These are phyloP conservation scores for Marasmius oreades DNA, from an alignment of 1,284 basidiomycete genomes.

Conservation along the genomic window DNA sequence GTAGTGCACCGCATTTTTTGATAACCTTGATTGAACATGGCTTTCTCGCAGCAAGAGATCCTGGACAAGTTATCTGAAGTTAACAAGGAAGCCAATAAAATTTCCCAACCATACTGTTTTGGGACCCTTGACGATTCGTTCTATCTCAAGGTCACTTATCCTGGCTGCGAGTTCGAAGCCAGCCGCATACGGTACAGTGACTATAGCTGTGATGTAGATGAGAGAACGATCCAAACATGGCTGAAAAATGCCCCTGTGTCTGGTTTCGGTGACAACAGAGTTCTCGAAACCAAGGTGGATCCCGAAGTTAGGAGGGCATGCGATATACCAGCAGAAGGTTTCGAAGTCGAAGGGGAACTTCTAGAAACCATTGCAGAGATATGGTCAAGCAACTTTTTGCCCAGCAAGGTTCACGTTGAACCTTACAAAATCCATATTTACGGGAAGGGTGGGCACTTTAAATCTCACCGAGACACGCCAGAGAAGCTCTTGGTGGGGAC, in stretches of 20 bases:
- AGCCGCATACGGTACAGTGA: background rate
- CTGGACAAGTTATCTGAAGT: background rate
- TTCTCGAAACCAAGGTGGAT: slow-evolving; percentile 20
- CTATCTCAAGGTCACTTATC: slow-evolving; percentile 15
- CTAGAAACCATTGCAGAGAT: slow-evolving; percentile 14
- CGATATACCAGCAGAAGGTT: slow-evolving; percentile 25
- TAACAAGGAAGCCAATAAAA: background rate
- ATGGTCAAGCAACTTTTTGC: slow-evolving; percentile 22
- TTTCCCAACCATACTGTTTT: background rate
- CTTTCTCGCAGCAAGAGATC: too few species aligned
- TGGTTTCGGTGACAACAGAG: slow-evolving; percentile 21
- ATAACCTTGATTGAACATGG: too few species aligned
- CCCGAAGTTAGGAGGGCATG: slow-evolving; percentile 22
- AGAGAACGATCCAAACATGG: slow-evolving; percentile 11
- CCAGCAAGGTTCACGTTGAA: slow-evolving; percentile 20
- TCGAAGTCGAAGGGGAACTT: slow-evolving; percentile 21
- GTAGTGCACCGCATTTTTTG: too few species aligned
- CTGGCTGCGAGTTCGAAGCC: slow-evolving; percentile 17
- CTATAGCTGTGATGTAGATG: too few species aligned
- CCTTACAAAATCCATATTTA: slow-evolving; percentile 32
- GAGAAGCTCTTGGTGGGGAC: slow-evolving; percentile 27
- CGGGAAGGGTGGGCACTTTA: slow-evolving; percentile 26
- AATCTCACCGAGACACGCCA: slow-evolving; percentile 28
- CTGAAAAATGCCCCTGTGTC: slow-evolving; percentile 20
- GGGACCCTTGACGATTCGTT: background rate